These are phyloP conservation scores for Dalechampia spathulata DNA, from an alignment of 441 rosid species.

Conservation along the genomic window DNA sequence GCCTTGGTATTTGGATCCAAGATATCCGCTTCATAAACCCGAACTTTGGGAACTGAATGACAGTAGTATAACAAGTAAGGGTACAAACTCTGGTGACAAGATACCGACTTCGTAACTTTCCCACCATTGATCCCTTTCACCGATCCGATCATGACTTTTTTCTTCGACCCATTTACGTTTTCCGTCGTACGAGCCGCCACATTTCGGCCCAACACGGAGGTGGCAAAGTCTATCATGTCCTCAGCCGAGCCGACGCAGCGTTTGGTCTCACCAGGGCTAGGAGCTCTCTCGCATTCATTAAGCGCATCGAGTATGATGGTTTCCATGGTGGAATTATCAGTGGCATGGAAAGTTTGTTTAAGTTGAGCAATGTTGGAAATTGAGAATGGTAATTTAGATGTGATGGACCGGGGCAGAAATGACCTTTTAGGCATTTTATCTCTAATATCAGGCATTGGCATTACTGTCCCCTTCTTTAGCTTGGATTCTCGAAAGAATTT, in stretches of 20 bases:
- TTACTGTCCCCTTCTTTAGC: conserved; percentile 59
- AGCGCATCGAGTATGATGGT: conserved; percentile 49
- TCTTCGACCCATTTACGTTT: conserved; percentile 54
- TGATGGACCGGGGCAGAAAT: conserved; percentile 72
- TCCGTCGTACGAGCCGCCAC: conserved; percentile 65
- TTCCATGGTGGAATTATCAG: conserved; percentile 70
- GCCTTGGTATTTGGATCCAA: conserved; percentile 41
- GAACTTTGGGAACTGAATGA: conserved; percentile 91
- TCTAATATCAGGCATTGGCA: conserved; percentile 88
- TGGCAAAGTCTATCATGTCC: conserved; percentile 85
- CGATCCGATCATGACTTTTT: conserved; percentile 53
- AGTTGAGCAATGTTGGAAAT: conserved; percentile 39
- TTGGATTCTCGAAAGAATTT: conserved; percentile 79
- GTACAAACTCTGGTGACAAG: conserved; percentile 90
- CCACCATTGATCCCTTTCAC: conserved; percentile 84
- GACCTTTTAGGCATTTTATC: conserved; percentile 98
- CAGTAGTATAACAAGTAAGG: conserved; percentile 89
- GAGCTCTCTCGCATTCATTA: conserved; percentile 69
- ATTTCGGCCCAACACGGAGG: conserved; percentile 65
- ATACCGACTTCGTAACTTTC: conserved; percentile 66
- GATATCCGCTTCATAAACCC: conserved; percentile 80
- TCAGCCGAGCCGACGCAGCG: conserved; percentile 86
- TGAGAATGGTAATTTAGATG: conserved; percentile 72
- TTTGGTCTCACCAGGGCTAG: conserved; percentile 85
- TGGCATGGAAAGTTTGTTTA: conserved; percentile 59